Conservation (phyloP, 352 stramenopile species). For the Pythium coloratum region DNA sequence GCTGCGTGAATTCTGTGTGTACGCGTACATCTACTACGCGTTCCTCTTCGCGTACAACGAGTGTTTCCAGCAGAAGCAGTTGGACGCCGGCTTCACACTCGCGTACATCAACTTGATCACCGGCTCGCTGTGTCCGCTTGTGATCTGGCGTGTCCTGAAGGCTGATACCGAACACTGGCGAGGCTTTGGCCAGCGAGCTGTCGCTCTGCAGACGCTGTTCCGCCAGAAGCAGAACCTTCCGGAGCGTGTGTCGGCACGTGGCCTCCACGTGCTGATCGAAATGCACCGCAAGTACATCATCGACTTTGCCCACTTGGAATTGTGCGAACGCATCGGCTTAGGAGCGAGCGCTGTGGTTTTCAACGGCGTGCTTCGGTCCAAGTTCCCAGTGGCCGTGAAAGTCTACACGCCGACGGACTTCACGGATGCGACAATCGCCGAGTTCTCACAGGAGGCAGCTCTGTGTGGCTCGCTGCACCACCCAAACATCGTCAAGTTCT, state of each 20-base stretch:
- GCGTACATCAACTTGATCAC: conserved; percentile 44
- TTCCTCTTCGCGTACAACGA: conserved; percentile 33
- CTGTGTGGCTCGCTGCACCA: conserved; percentile 56
- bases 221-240: conserved; percentile 33
- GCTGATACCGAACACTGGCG: conserved; percentile 55
- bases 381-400: conserved; percentile 41
- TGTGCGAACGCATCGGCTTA: conserved; percentile 36
- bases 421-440: conserved; percentile 27
- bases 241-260: conserved; percentile 40
- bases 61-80: conserved; percentile 45
- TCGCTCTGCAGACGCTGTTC: conserved; percentile 32
- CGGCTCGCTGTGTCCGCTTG: conserved; percentile 29
- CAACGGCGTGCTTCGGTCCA: conserved; percentile 37
- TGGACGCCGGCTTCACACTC: conserved; percentile 56
- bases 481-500: conserved; percentile 38
- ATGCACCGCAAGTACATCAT: conserved; percentile 44
- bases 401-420: conserved; percentile 44
- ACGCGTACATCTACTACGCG: conserved; percentile 30
- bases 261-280: conserved; percentile 51
- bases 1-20: conserved; percentile 30
- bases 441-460: conserved; percentile 75
- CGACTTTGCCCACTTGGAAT: conserved; percentile 48
- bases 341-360: conserved; percentile 28
- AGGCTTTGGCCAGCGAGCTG: conserved; percentile 36
- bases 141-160: conserved; percentile 49